Evolutionary conservation across 768 basidiomycete species (phyloP), one percentile per base, ranked within the genome.

Genomic region (Lactarius evosmus): DNA sequence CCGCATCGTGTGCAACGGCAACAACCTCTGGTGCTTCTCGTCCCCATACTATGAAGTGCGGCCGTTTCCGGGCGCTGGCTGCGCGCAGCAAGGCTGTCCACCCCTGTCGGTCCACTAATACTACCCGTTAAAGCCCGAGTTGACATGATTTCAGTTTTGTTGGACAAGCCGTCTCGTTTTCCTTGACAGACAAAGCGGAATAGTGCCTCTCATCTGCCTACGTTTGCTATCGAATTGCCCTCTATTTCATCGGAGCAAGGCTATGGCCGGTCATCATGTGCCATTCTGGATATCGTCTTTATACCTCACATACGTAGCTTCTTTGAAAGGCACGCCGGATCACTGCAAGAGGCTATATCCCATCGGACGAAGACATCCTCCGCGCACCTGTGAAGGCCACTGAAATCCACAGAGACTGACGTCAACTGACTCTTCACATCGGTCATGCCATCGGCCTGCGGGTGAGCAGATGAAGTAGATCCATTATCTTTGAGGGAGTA

Each of bases 381-480:
- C 80, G 91, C 30, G 90, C 93, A 19, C 83, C 91, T 67, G 84
- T 85, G 59, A 94, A 93, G n/a, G 78, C n/a, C n/a, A 92, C 86
- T 60, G 86, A 88, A 16, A 93, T 97, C n/a, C 69, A 87, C 85
- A 6, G 94, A 97, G 76, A 96, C 94, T 2, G 75, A 87, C 71
- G 30, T 17, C 19, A 16, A 29, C 32, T 38, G 16, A 69, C 68
- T n/a, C 82, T 84, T 74, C 83, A 82, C 77, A 86, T 90, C 85
- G 87, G 87, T 69, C 88, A 92, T 74, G 88, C 89, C 17, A 87
- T 87, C 34, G 82, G 84, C 0, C 83, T 84, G 64, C 72, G 81
- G 78, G 74, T 32, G 79, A 82, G 68, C 70, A 80, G 59, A 81
- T 79, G 67, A 81, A 79, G 64, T 80, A 78, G 79, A 74, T 81